phyloP scores from a whole-genome alignment of 2,329 filamentous ascomycete genomes.

The Penicillium polonicum region DNA sequence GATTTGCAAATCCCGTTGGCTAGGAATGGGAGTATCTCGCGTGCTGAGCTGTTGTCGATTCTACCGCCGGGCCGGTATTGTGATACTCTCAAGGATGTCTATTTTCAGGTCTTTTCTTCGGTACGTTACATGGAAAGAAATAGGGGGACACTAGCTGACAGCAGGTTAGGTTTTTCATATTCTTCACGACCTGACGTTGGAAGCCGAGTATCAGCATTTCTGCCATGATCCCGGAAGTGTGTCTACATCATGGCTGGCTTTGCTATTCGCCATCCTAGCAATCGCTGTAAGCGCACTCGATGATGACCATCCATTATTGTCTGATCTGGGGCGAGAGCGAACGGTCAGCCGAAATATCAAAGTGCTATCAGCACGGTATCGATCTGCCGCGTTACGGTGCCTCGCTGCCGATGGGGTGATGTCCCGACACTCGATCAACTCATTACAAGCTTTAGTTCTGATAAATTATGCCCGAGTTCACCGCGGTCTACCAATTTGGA shows the following conservation, averaged over 20 bases:
- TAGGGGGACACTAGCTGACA: conserved; percentile 8
- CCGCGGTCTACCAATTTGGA: conserved; percentile 39
- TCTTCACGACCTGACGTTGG: conserved; percentile 43
- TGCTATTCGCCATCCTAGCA: conserved; percentile 41
- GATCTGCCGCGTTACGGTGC: conserved; percentile 39
- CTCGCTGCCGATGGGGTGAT: conserved; percentile 42
- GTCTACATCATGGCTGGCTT: conserved; percentile 40
- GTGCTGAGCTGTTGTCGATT: conserved; percentile 32
- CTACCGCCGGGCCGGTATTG: conserved; percentile 40
- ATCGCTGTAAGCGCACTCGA: conserved; percentile 41
- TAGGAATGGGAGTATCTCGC: conserved; percentile 25
- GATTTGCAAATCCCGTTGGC: conserved; percentile 36
- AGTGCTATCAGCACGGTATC: conserved; percentile 38
- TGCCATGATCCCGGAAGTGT: conserved; percentile 37
- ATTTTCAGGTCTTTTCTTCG: conserved; percentile 41
- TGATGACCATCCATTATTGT: conserved; percentile 37
- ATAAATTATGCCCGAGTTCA: conserved; percentile 42
- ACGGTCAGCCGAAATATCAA: conserved; percentile 40
- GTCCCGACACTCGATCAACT: conserved; percentile 41
- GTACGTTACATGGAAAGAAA: conserved; percentile 23
- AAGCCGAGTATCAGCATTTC: conserved; percentile 41
- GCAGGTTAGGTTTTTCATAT: conserved; percentile 39
- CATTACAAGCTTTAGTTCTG: conserved; percentile 41
- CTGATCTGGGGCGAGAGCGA: conserved; percentile 39
- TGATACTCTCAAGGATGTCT: conserved; percentile 37